Evolutionary conservation across 352 stramenopile species (phyloP), one percentile per base, ranked within the genome.

Genomic region (Phytophthora ohioensis): DNA sequence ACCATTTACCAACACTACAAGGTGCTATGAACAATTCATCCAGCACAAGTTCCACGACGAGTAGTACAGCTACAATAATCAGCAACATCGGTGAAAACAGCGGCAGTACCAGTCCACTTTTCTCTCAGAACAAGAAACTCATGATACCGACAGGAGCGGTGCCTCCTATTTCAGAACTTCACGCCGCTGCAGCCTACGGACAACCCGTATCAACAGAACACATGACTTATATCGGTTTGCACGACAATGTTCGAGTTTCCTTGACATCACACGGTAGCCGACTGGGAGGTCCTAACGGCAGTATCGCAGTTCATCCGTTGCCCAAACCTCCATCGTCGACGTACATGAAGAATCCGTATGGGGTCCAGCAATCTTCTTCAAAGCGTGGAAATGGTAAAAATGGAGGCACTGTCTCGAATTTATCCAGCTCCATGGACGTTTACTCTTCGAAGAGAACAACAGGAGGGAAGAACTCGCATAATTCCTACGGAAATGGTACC

Each of bases 201-300:
- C 47, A 73, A 4, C 52, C 69, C 0, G 42, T 84, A 5, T 46
- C 76, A 35, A 64, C 53, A 5, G 78, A 87, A 5, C 73, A 78
- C 67, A 71, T 85, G 67, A 82, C 74, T 1, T 79, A 77, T 32
- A 76, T 87, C 36, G 63, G 76, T 15, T 64, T 82, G 11, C 75
- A 82, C 39, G 69, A 78, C 12, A 68, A 63, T 34, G 48, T 66
- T 13, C 76, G 79, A 3, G 62, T 80, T 48, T 88, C 82, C 10
- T 79, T 91, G 65, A 91, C 81, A 5, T 91, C 85, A 1, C 82
- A 91, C 49, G 85, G 82, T n/a, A 72, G 62, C 64, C 72, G 67
- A 8, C 12, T 76, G 13, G 51, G 51, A 32, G 51, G 43, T 12
- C 46, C 41, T 30, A 55, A 55, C 45, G 38, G 45, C 6, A 43